These are phyloP conservation scores for Acanthamoeba castellanii DNA, from an alignment of 208 protist genomes.

Conservation along the genomic window DNA sequence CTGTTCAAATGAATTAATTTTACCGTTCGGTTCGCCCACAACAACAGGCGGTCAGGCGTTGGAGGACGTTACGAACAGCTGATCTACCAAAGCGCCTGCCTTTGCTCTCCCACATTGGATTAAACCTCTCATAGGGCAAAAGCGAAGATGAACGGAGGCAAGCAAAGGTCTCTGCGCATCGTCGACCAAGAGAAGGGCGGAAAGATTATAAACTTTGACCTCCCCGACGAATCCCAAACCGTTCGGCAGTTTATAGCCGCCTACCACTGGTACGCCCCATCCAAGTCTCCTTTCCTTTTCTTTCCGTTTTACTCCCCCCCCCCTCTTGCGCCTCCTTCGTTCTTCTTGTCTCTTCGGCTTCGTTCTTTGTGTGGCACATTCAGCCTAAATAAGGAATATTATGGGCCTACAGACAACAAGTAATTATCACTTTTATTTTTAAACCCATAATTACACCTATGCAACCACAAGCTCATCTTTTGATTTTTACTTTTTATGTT, in stretches of 20 bases:
- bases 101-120: no score
- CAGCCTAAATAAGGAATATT: not conserved
- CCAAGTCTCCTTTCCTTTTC: not conserved
- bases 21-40: no score
- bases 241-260: not conserved
- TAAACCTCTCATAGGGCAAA: no score
- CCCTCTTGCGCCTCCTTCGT: not conserved
- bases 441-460: not conserved
- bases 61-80: no score
- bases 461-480: not conserved
- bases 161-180: not conserved
- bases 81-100: no score
- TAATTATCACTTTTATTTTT: not conserved
- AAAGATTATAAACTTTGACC: not conserved
- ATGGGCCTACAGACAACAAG: not conserved
- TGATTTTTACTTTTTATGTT: no score
- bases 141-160: conserved; percentile 62
- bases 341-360: not conserved
- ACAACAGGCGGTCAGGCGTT: no score
- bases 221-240: not conserved
- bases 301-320: not conserved
- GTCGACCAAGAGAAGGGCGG: not conserved
- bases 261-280: not conserved
- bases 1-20: no score
- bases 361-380: not conserved